Conservation (phyloP, 768 basidiomycete species). For the Crucibulum laeve region DNA sequence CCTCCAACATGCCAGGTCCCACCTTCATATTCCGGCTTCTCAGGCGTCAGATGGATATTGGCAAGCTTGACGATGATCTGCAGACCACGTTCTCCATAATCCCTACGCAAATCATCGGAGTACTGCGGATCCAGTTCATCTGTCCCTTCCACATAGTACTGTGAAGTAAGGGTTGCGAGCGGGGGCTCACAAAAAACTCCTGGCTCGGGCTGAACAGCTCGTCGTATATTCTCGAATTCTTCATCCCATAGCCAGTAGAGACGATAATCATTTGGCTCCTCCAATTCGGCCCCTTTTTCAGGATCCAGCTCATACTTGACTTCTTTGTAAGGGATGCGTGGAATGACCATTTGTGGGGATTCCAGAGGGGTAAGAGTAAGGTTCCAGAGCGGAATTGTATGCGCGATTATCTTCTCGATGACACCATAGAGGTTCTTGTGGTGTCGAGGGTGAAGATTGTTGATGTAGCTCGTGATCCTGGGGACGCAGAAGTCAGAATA, state of each 20-base stretch:
- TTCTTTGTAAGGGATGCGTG: neutral
- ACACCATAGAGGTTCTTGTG: slow-evolving; percentile 20
- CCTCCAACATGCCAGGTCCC: slow-evolving; percentile 37
- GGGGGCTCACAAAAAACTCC: slow-evolving; percentile 6
- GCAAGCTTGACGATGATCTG: slow-evolving; percentile 28
- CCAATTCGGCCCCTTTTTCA: slow-evolving; percentile 7
- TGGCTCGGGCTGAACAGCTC: slow-evolving; percentile 16
- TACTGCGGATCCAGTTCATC: too few relatives aligned
- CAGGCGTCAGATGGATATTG: slow-evolving; percentile 27
- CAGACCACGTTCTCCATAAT: slow-evolving; percentile 9
- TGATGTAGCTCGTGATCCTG: slow-evolving; percentile 9
- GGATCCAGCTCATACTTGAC: slow-evolving; percentile 14
- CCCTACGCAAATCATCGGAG: slow-evolving; percentile 6
- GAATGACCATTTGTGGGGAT: slow-evolving; percentile 7
- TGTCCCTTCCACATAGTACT: too few relatives aligned
- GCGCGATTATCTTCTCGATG: slow-evolving; percentile 19
- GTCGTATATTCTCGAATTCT: slow-evolving; percentile 8
- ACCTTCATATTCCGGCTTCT: slow-evolving; percentile 28
- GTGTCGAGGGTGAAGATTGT: too few relatives aligned
- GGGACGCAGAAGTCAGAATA: slow-evolving; percentile 21
- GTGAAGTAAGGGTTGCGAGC: too few relatives aligned
- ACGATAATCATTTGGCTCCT: slow-evolving; percentile 13
- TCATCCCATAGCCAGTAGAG: slow-evolving; percentile 9
- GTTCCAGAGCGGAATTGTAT: slow-evolving; percentile 26
- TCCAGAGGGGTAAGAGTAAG: slow-evolving; percentile 15